A percentile compares a stretch with the other conserved stretches of the same genome.
Conservation (phyloP, 768 basidiomycete species). For the Cubamyces sp. region DNA sequence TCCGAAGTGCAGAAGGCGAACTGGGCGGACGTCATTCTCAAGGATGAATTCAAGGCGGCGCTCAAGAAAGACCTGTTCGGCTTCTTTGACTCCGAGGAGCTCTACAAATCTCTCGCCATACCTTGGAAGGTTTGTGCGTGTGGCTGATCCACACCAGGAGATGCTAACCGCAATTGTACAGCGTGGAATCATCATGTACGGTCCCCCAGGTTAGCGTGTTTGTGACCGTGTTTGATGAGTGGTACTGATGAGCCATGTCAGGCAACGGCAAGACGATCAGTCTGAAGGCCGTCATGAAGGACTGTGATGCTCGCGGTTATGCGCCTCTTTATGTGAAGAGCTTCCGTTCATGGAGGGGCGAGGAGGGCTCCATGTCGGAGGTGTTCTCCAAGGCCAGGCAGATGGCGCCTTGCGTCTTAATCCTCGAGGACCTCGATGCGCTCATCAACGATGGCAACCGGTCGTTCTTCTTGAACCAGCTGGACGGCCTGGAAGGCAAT, state of each 20-base stretch:
- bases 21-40: constrained; percentile 78
- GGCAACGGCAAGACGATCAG: constrained; percentile 88
- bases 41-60: constrained; percentile 65
- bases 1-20: constrained; percentile 49
- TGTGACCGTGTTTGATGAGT: neutral
- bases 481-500: constrained; percentile 80
- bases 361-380: constrained; percentile 65
- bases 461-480: constrained; percentile 87
- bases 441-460: constrained; percentile 78
- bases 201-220: constrained; percentile 62
- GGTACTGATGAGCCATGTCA: constrained; percentile 25
- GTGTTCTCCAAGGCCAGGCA: constrained; percentile 78
- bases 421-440: constrained; percentile 75
- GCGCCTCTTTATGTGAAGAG: constrained; percentile 82
- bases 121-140: constrained; percentile 72
- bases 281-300: constrained; percentile 82
- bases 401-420: constrained; percentile 65
- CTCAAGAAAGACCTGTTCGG: constrained; percentile 77
- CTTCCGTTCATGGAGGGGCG: constrained; percentile 67
- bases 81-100: constrained; percentile 75
- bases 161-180: constrained; percentile 31
- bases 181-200: constrained; percentile 83
- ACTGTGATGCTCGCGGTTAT: constrained; percentile 62
- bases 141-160: neutral
- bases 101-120: constrained; percentile 75